These are phyloP conservation scores for Arachnopeziza araneosa DNA, from an alignment of 2,329 filamentous ascomycete genomes.

Conservation along the genomic window DNA sequence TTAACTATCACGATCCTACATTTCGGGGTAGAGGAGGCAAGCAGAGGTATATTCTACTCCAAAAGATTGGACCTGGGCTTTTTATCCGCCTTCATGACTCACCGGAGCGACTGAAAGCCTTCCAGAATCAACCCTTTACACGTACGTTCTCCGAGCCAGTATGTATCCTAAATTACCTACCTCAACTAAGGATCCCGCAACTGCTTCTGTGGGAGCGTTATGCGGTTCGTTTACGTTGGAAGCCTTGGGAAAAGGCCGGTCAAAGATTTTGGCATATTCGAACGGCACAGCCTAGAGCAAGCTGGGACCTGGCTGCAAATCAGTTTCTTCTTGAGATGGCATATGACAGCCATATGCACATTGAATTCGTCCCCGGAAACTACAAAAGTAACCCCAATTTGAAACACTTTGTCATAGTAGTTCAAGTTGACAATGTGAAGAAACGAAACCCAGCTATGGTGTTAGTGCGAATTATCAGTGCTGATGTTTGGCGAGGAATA, in stretches of 20 bases:
- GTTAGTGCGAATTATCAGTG: slow-evolving; percentile 3
- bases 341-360: slow-evolving; percentile 2
- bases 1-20: neutral
- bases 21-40: neutral
- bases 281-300: slow-evolving; percentile 2
- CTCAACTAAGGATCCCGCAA: neutral
- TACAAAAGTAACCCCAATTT: slow-evolving; percentile 5
- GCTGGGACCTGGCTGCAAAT: slow-evolving; percentile 5
- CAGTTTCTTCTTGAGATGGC: slow-evolving; percentile 7
- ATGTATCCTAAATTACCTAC: neutral
- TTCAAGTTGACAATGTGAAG: neutral
- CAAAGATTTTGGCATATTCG: slow-evolving; percentile 4
- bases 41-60: neutral
- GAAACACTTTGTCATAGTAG: slow-evolving; percentile 2
- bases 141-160: neutral
- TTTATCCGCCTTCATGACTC: neutral
- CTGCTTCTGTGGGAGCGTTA: slow-evolving; percentile 2
- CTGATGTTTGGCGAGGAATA: slow-evolving; percentile 1
- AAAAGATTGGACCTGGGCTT: neutral
- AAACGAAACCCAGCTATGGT: neutral
- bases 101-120: neutral
- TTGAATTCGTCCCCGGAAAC: slow-evolving; percentile 5
- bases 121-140: neutral
- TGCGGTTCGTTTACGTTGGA: slow-evolving; percentile 5
- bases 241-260: slow-evolving; percentile 2